Evolutionary conservation across 371 early-diverging fungal genomes (phyloP), one percentile per base, ranked within the genome.

Genomic region (Thermomucor indicae-seudaticae): DNA sequence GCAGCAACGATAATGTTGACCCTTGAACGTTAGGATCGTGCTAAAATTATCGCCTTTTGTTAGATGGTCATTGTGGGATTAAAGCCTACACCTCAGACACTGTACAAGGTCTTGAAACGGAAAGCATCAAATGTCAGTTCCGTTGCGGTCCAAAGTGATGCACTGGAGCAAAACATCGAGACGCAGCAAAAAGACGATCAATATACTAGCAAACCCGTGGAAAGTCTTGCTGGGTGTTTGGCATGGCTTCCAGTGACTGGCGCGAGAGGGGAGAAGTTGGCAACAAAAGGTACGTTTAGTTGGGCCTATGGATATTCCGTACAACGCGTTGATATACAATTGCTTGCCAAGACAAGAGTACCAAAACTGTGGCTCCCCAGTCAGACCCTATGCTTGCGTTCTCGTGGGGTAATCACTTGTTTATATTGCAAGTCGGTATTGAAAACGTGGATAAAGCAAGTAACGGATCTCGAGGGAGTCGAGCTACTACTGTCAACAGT

Each of bases 31-130:
- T 20, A 4, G 17, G 17, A n/a, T n/a, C n/a, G n/a, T n/a, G n/a
- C 30, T 32, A 2, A 7, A 2, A 5, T 32, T 24, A 7, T 22
- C 25, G 29, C 40, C 20, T 23, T 17, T n/a, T 23, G 4, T 6
- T 64, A 86, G 80, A 68, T 90, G 79, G 72, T 84, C 22, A 81
- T 88, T 50, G 81, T 88, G 7, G 81, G 86, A n/a, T 59, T 85
- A 24, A 86, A 85, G 51, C 91, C 91, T 3, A 68, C 79, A 4
- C 82, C 84, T 7, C 83, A 88, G 51, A 85, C 87, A 14, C 67
- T 83, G 1, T 85, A 74, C 65, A 88, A 88, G 54, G 79, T 65
- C 35, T 28, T 81, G 42, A 75, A 76, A 49, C 80, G 83, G 30
- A 83, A 80, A 34, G 35, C 47, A 19, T 12, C 40, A 1, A 30